A percentile compares a stretch with the other conserved stretches of the same genome.
Conservation (phyloP, 176 grass and related monocot species). For the Musa schizocarpa region DNA sequence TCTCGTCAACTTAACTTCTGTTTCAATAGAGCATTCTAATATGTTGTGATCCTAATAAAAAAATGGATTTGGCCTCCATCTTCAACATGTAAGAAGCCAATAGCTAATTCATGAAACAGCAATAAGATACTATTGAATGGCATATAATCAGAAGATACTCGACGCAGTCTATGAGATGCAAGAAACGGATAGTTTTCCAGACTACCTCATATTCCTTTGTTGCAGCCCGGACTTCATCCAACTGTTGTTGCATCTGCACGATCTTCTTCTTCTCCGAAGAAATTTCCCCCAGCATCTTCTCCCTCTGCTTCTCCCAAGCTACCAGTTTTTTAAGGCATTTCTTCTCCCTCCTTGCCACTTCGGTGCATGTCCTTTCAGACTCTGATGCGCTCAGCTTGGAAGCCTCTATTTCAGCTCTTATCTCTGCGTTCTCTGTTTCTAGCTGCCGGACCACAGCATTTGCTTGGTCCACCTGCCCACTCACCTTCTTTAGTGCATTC, state of each 20-base stretch:
- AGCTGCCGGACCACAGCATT: conserved; percentile 61
- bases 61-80: background rate
- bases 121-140: background rate
- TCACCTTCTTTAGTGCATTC: conserved; percentile 77
- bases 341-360: conserved; percentile 65
- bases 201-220: conserved; percentile 62
- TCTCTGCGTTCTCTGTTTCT: conserved; percentile 91
- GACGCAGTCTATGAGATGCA: background rate
- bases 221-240: conserved; percentile 41
- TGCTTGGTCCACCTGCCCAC: conserved; percentile 71
- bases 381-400: conserved; percentile 86
- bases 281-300: conserved; percentile 46
- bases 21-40: background rate
- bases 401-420: conserved; percentile 92
- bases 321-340: conserved; percentile 61
- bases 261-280: conserved; percentile 43
- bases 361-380: conserved; percentile 51
- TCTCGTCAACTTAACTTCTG: background rate
- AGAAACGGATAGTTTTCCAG: conserved; percentile 1
- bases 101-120: background rate
- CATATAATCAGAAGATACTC: conserved; percentile 10
- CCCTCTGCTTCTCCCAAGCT: conserved; percentile 62
- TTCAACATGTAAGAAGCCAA: background rate
- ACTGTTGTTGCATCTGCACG: conserved; percentile 37
- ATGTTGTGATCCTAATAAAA: background rate